Evolutionary conservation across 495 filamentous ascomycete genomes (phyloP), one percentile per base, ranked within the genome.

Genomic region (Penicillium ochrochloron): DNA sequence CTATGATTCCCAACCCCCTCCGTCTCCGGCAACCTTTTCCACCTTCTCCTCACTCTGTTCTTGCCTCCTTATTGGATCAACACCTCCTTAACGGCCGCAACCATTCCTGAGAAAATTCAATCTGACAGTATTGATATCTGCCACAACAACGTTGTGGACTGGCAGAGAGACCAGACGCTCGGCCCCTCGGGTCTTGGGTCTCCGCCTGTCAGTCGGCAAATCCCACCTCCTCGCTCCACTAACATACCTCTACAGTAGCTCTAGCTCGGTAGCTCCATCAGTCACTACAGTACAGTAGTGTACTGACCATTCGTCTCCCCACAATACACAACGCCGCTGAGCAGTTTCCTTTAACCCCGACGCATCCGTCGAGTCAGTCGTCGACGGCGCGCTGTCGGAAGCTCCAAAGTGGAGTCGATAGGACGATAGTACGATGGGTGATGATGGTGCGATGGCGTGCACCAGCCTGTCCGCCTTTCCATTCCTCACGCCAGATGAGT

Each of bases 401-500:
- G 25, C 25, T 27, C 25, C 25, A 55, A 14, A 44, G 42, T 44
- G 42, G 42, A n/a, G 42, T 1, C n/a, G 42, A 27, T 27, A 27
- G 25, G 19, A 19, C 42, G 42, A 19, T 44, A 10, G 21, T 11
- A 21, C 19, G 21, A 48, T 48, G 44, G 44, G 2, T 14, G 44
- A 27, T 4, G 25, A 48, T 52, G 59, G 42, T 61, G 63, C 41
- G 56, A 69, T 74, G 69, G 59, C 64, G 63, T 72, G 67, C 66
- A 63, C n/a, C 35, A 21, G 9, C 33, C 53, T 76, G 59, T 75
- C 70, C 50, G 44, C 57, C 46, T 81, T 79, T 54, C 88, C 88
- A n/a, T 85, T 84, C 57, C 79, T 91, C 15, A 83, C 78, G 23
- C 65, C 70, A 21, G 80, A 81, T 33, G 87, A 90, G 67, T 92